A percentile compares a stretch with the other conserved stretches of the same genome.
Conservation (phyloP, 768 basidiomycete species). For the Mycena capillaripes region DNA sequence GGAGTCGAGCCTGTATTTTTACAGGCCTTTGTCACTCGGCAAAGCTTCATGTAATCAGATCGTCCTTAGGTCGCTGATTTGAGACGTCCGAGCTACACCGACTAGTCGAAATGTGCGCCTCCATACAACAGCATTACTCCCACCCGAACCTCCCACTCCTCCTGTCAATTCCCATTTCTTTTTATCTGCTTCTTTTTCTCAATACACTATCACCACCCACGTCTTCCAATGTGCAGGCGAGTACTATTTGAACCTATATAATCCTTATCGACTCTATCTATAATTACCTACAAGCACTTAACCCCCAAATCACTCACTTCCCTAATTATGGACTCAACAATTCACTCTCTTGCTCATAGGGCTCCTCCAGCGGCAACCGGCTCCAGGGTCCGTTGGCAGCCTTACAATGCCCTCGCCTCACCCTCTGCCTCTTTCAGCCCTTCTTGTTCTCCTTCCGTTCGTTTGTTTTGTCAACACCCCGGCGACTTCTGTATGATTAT, state of each 20-base stretch:
- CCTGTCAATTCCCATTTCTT: conserved; percentile 41
- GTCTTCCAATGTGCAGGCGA: conserved; percentile 50
- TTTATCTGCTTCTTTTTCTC: conserved; percentile 33
- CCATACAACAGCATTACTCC: conserved; percentile 42
- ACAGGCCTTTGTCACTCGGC: conserved; percentile 37
- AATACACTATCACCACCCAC: conserved; percentile 38
- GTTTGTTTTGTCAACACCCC: conserved; percentile 71
- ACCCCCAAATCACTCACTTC: conserved; percentile 46
- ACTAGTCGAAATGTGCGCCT: conserved; percentile 32
- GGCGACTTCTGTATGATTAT: conserved; percentile 64
- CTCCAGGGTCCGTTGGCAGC: conserved; percentile 85
- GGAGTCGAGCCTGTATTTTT: too few relatives aligned
- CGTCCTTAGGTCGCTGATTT: conserved; percentile 35
- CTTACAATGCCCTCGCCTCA: conserved; percentile 68
- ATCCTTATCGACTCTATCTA: conserved; percentile 45
- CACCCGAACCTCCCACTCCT: conserved; percentile 40
- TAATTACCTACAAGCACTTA: conserved; percentile 40
- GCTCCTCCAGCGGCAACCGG: conserved; percentile 78
- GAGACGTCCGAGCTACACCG: conserved; percentile 31
- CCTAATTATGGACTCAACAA: conserved; percentile 33
- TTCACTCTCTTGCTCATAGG: conserved; percentile 74
- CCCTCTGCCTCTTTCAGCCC: conserved; percentile 54
- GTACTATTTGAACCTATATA: conserved; percentile 52
- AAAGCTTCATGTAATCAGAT: conserved; percentile 38
- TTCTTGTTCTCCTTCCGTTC: conserved; percentile 56